Conservation (phyloP, 768 basidiomycete species). For the Suillus plorans region DNA sequence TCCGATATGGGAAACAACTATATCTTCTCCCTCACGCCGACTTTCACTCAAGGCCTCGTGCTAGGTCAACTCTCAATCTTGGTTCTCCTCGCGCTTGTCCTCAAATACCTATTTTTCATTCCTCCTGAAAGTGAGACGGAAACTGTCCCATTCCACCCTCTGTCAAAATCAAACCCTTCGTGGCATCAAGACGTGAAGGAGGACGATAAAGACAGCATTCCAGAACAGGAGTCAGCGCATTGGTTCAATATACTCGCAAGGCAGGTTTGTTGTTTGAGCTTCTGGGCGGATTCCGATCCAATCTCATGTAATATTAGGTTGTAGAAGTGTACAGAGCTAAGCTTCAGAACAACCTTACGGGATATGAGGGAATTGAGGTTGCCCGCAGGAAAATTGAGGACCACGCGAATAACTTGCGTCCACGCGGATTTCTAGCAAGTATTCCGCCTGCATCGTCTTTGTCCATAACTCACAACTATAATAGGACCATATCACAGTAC, state of each 20-base stretch:
- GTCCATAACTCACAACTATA: constrained; percentile 9
- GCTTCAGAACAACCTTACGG: constrained; percentile 66
- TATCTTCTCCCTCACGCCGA: constrained; percentile 75
- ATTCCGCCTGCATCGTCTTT: background rate
- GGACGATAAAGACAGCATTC: background rate
- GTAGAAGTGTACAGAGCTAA: constrained; percentile 75
- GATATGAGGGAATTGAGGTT: constrained; percentile 78
- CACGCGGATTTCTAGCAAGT: constrained; percentile 65
- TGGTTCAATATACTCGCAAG: constrained; percentile 89
- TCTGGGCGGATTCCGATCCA: constrained; percentile 2
- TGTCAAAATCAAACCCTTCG: constrained; percentile 47
- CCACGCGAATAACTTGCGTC: constrained; percentile 77
- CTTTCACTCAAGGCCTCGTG: constrained; percentile 94
- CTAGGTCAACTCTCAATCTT: constrained; percentile 91
- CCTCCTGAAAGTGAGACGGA: constrained; percentile 59
- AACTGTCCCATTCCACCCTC: constrained; percentile 59
- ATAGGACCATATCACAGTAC: constrained; percentile 85
- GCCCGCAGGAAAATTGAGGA: constrained; percentile 77
- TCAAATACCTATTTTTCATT: constrained; percentile 96
- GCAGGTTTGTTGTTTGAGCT: constrained; percentile 52
- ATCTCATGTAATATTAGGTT: constrained; percentile 41
- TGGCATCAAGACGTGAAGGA: constrained; percentile 31
- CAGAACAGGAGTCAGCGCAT: constrained; percentile 66
- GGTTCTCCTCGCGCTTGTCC: constrained; percentile 70
- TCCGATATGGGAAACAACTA: constrained; percentile 43